A percentile compares a stretch with the other conserved stretches of the same genome.
Evolutionary conservation across 2,329 filamentous ascomycete species (phyloP).

Genomic region (Xylariaceae sp.): DNA sequence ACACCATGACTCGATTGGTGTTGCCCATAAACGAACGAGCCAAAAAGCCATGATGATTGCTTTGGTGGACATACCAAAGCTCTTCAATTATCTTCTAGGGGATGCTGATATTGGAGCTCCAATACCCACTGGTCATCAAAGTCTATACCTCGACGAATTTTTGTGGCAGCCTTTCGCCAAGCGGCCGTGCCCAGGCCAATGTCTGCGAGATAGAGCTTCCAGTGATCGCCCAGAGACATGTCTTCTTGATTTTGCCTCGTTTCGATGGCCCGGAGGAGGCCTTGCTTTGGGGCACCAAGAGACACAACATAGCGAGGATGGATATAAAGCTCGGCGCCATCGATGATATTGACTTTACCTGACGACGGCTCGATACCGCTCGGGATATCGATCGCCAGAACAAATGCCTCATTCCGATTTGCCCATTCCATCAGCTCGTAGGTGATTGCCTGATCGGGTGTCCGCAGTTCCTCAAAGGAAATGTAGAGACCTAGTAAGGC

Average conservation of each 20-base stretch:
- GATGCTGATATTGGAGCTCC: conserved; percentile 52
- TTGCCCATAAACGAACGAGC: too few species aligned
- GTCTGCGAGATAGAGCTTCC: conserved; percentile 81
- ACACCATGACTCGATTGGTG: too few species aligned
- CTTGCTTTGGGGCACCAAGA: conserved; percentile 81
- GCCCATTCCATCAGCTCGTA: conserved; percentile 93
- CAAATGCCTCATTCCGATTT: conserved; percentile 78
- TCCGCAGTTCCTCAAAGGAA: conserved; percentile 82
- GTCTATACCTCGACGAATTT: conserved; percentile 77
- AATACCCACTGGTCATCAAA: conserved; percentile 87
- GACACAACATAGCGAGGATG: conserved; percentile 79
- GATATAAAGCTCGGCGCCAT: conserved; percentile 75
- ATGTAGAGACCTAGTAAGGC: conserved; percentile 82
- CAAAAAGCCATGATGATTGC: too few species aligned
- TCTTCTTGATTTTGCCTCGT: conserved; percentile 49
- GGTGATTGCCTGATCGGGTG: conserved; percentile 75
- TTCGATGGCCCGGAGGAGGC: conserved; percentile 72
- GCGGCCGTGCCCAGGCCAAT: conserved; percentile 79
- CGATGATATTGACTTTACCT: conserved; percentile 61
- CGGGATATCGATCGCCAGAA: conserved; percentile 86
- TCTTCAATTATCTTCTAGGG: conserved; percentile 5
- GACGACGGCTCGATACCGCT: conserved; percentile 80
- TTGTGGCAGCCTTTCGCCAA: conserved; percentile 80
- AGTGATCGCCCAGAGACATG: conserved; percentile 51
- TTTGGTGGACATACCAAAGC: background rate